Percentiles rank a stretch among this genome's conserved stretches.
These are phyloP conservation scores for Fusarium veterinarium DNA, from an alignment of 2,329 filamentous ascomycete genomes.

Conservation along the genomic window DNA sequence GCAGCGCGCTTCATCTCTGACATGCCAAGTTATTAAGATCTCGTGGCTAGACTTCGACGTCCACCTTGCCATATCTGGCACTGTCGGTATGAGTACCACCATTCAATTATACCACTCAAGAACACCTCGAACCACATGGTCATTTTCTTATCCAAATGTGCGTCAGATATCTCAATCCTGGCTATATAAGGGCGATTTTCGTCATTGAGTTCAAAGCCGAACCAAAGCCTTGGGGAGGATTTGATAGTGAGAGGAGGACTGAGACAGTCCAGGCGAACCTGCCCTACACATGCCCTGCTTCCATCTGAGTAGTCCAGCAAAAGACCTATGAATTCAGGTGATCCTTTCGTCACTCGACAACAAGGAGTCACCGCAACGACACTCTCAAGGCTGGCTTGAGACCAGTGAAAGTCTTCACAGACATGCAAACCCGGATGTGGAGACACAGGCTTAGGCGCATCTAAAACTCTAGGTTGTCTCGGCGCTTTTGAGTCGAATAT, in stretches of 20 bases:
- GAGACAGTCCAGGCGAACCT: background rate
- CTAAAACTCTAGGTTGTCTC: too few relatives aligned
- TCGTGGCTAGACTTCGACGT: background rate
- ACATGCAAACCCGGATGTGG: background rate
- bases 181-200: background rate
- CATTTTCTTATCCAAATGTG: background rate
- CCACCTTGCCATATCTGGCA: background rate
- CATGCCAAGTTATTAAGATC: too few relatives aligned
- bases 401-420: background rate
- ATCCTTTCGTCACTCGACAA: background rate
- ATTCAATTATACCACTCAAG: constrained; percentile 1
- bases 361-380: background rate
- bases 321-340: background rate
- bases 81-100: constrained; percentile 2
- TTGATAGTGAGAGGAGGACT: background rate
- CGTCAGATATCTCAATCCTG: background rate
- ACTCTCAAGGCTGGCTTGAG: background rate
- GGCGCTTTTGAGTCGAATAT: background rate
- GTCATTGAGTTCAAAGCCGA: background rate
- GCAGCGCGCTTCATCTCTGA: too few relatives aligned
- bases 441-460: background rate
- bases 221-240: background rate
- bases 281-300: background rate
- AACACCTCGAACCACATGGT: background rate
- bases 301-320: background rate